Percentiles rank a stretch among this genome's conserved stretches.
Conservation (phyloP, 2,329 filamentous ascomycete species). For the Plectosphaerella sp. region DNA sequence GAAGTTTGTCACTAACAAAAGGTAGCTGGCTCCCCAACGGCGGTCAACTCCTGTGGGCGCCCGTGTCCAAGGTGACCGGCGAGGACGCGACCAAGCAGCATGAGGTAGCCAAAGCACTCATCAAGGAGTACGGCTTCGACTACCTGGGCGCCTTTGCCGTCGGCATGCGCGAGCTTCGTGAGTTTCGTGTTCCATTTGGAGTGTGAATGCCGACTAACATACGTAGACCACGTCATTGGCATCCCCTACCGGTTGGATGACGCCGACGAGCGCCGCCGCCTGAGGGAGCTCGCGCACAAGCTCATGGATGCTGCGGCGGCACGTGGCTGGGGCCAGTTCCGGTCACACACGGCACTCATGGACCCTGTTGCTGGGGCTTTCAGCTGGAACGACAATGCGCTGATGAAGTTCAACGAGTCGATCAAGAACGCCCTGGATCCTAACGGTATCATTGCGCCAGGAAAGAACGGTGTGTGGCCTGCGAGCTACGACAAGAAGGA, state of each 20-base stretch:
- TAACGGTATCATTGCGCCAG: constrained; percentile 25
- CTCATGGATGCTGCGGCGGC: constrained; percentile 32
- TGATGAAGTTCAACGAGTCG: constrained; percentile 37
- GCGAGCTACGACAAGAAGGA: constrained; percentile 15
- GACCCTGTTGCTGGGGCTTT: constrained; percentile 39
- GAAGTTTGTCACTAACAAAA: constrained; percentile 17
- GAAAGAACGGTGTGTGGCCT: constrained; percentile 28
- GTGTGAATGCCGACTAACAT: not conserved
- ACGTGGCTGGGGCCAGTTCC: constrained; percentile 37
- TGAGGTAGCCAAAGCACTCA: constrained; percentile 19
- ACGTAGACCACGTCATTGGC: constrained; percentile 42
- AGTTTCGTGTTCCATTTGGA: constrained; percentile 7
- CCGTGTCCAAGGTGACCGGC: constrained; percentile 28
- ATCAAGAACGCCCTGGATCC: constrained; percentile 39
- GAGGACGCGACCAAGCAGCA: constrained; percentile 28
- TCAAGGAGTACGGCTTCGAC: constrained; percentile 20
- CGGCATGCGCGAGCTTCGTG: constrained; percentile 19
- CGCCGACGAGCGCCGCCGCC: constrained; percentile 25
- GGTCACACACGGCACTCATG: constrained; percentile 37
- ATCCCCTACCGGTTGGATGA: constrained; percentile 45
- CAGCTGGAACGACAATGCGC: constrained; percentile 32
- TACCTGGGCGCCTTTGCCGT: constrained; percentile 24
- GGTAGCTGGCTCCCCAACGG: constrained; percentile 33
- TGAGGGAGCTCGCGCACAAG: constrained; percentile 19
- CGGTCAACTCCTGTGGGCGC: constrained; percentile 29